phyloP scores from a whole-genome alignment of 768 basidiomycete genomes.

The Phylloporus sp. region DNA sequence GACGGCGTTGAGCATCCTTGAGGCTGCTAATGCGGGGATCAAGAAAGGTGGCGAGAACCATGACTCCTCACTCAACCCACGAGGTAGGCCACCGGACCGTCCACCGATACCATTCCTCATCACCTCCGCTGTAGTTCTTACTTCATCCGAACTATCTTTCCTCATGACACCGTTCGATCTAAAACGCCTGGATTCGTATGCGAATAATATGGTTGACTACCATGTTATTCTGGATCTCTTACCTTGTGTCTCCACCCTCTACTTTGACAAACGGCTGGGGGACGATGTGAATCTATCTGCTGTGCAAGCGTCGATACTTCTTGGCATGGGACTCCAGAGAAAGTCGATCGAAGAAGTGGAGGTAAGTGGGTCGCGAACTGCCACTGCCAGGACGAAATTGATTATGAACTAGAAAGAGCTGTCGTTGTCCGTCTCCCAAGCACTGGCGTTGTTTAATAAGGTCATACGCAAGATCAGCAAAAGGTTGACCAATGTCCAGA shows the following conservation, averaged over 20 bases:
- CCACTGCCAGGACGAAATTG: not conserved
- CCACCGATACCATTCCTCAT: not conserved
- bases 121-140: conserved; percentile 11
- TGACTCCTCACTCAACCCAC: conserved; percentile 14
- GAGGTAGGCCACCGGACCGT: conserved; percentile 32
- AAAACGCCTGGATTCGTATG: conserved; percentile 92
- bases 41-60: conserved; percentile 40
- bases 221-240: conserved; percentile 93
- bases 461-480: conserved; percentile 81
- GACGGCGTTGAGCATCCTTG: conserved; percentile 82
- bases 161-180: conserved; percentile 89
- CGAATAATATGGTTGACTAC: conserved; percentile 94
- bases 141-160: conserved; percentile 48
- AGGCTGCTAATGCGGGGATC: conserved; percentile 69
- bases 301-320: conserved; percentile 87
- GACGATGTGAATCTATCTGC: conserved; percentile 70
- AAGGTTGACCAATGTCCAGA: conserved; percentile 72
- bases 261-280: conserved; percentile 74
- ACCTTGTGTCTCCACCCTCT: conserved; percentile 75
- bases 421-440: conserved; percentile 79
- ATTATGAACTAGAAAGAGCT: conserved; percentile 58
- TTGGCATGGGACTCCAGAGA: conserved; percentile 85
- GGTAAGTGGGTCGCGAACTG: conserved; percentile 37
- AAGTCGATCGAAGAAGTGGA: conserved; percentile 89
- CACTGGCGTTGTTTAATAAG: conserved; percentile 89